Evolutionary conservation across 73 alveolate species (phyloP).

Genomic region (Uronychia setigera): DNA sequence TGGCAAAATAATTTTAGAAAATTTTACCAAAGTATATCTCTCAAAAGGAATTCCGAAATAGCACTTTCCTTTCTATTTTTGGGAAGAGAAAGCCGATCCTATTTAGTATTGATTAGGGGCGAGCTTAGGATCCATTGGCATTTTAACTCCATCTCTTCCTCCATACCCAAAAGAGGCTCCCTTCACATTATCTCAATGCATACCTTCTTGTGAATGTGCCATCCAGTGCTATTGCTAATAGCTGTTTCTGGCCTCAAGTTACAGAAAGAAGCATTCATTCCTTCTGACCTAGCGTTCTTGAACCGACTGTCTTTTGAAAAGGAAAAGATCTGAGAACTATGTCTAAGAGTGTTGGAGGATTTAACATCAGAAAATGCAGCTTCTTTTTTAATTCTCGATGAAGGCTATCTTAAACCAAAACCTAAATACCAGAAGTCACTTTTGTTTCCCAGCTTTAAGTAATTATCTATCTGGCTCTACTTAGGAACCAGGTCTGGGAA

Average conservation of each 20-base stretch:
- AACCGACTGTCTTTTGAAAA: not conserved
- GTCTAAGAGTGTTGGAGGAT: not conserved
- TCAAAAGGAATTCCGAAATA: not conserved
- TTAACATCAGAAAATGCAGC: not conserved
- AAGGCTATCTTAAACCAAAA: too few relatives aligned
- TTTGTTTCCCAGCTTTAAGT: too few relatives aligned
- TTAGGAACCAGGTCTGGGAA: too few relatives aligned
- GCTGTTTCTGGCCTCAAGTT: not conserved
- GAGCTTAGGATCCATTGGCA: not conserved
- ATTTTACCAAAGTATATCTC: not conserved
- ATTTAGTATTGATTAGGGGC: not conserved
- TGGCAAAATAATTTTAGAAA: not conserved
- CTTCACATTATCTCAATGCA: not conserved
- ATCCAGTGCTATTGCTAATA: not conserved
- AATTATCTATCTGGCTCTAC: too few relatives aligned
- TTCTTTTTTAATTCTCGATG: too few relatives aligned
- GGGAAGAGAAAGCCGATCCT: not conserved
- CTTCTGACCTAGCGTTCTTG: not conserved
- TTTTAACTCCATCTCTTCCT: not conserved
- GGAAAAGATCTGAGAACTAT: not conserved
- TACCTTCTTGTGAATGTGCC: not conserved
- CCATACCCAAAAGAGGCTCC: constrained; percentile 1
- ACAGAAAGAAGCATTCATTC: not conserved
- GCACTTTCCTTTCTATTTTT: not conserved
- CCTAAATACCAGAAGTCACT: too few relatives aligned